Evolutionary conservation across 768 basidiomycete species (phyloP), one percentile per base, ranked within the genome.

Genomic region (Suillus spraguei): DNA sequence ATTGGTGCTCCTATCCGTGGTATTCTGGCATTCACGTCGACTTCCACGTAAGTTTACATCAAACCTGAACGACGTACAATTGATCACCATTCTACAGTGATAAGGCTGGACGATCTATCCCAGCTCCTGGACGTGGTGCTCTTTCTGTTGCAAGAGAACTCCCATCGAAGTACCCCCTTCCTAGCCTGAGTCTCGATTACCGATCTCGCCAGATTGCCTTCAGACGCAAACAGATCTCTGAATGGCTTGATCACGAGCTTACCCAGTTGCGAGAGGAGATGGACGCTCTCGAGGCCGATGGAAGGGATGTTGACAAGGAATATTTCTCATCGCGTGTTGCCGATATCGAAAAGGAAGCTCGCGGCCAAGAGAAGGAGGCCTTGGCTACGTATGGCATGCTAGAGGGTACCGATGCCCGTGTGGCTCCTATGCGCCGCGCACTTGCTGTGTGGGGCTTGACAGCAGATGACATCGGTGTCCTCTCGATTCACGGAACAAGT

Each of bases 31-130:
- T 99, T 94, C 82, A 97, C 97, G 2, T 95, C 97, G 3, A 99
- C 97, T 3, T 95, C 95, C 9, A 94, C 92, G 92, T 94, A 76
- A 72, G 92, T 83, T 13, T 36, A 32, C 24, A 2, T 3, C 36
- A n/a, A 41, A 39, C 52, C 47, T 22, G 33, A 22, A 35, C 20
- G 24, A 44, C 56, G 28, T 39, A 38, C 14, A 36, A 36, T 35
- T 61, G 59, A 50, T 70, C 44, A 70, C 46, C 56, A 28, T 32
- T 61, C 55, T 74, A 49, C 67, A 97, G 92, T 68, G 97, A 99
- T 82, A 99, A 99, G 80, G 97, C 97, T 64, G 97, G 97, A 20
- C 95, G 97, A 58, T 98, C 96, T 4, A 88, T 99, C 62, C 97
- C 97, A 52, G 97, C 97, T 64, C 97, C 97, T 56, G 97, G 97